Evolutionary conservation across 1,139 yeast genomes (phyloP).

Genomic region (Yamadazyma jaroonii): DNA sequence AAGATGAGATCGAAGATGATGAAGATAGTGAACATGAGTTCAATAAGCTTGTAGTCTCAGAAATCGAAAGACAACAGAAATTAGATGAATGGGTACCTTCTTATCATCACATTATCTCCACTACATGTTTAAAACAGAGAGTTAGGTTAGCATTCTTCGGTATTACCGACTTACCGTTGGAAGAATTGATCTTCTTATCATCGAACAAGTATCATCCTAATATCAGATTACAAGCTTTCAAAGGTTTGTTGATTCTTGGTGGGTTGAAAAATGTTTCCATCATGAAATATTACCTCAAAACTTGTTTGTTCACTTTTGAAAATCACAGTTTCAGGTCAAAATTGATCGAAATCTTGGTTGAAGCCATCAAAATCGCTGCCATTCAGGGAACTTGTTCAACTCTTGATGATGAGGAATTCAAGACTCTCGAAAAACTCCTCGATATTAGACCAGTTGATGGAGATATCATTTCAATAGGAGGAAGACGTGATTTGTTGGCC

Average conservation of each 20-base stretch:
- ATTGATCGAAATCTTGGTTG: slow-evolving; percentile 46
- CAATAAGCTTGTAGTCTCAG: slow-evolving; percentile 27
- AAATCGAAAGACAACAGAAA: slow-evolving; percentile 71
- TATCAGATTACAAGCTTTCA: slow-evolving; percentile 67
- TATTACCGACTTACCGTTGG: slow-evolving; percentile 48
- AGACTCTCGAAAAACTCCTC: slow-evolving; percentile 29
- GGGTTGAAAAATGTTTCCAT: slow-evolving; percentile 67
- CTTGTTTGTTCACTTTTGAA: slow-evolving; percentile 51
- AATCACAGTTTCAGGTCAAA: slow-evolving; percentile 52
- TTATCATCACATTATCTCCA: slow-evolving; percentile 56
- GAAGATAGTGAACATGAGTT: slow-evolving; percentile 16
- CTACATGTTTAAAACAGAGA: slow-evolving; percentile 56
- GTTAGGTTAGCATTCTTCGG: slow-evolving; percentile 61
- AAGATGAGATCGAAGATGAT: background rate
- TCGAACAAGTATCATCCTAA: slow-evolving; percentile 46
- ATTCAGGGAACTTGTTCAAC: slow-evolving; percentile 54
- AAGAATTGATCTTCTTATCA: slow-evolving; percentile 52
- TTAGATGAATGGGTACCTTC: slow-evolving; percentile 90
- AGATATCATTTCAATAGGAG: slow-evolving; percentile 26
- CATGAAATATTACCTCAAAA: slow-evolving; percentile 58
- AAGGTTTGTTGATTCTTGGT: slow-evolving; percentile 68
- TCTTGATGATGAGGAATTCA: slow-evolving; percentile 60
- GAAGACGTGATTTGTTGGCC: slow-evolving; percentile 45
- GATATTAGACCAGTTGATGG: slow-evolving; percentile 18
- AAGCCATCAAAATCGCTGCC: slow-evolving; percentile 67